Base-by-base conservation (phyloP, 208 protist genomes). In the Leishmania arabica region DNA sequence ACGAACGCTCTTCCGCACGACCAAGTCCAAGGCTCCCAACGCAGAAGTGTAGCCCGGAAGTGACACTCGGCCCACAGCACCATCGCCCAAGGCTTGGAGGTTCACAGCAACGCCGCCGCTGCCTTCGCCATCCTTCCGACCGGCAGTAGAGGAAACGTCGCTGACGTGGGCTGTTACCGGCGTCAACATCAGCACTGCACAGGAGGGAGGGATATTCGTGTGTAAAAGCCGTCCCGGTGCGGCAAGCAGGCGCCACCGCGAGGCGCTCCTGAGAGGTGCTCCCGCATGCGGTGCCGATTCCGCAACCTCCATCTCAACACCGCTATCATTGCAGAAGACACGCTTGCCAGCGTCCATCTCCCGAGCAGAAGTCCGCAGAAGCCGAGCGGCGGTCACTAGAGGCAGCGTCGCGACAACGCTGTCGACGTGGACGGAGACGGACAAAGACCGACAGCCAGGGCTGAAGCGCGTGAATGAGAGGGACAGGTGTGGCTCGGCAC, bases 321-420 rank as follows among this genome's bases (percentile, higher is more conserved):
- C 82, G 40, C 72, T 74, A 47, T 79, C 77, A 47, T 85, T 85
- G 5, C 51, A 65, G 49, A 85, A 79, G 54, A 56, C 72, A 58
- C 3, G 77, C 11, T 15, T 64, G 24, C 65, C 72, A 27, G 19
- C 24, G 62, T 68, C 77, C 24, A 69, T 37, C 19, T 77, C 56
- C 24, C 51, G n/a, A 1, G 21, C 34, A 15, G 60, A 42, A 17
- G 53, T 17, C 2, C 72, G 77, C 54, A 81, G 21, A 17, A 73
- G 58, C 27, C 77, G 82, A 13, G 71, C 58, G 27, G 64, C 66
- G 19, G 82, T 79, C 8, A 24, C 65, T 40, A 79, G 53, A 0
- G 82, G 82, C 65, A 82, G 42, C 54, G 82, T 85, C 24, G 64
- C 72, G 2, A 82, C 42, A 17, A 85, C 78, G n/a, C 78, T 73